Evolutionary conservation across 306 rosid species (phyloP), one percentile per base, ranked within the genome.

Genomic region (Rosa chinensis): DNA sequence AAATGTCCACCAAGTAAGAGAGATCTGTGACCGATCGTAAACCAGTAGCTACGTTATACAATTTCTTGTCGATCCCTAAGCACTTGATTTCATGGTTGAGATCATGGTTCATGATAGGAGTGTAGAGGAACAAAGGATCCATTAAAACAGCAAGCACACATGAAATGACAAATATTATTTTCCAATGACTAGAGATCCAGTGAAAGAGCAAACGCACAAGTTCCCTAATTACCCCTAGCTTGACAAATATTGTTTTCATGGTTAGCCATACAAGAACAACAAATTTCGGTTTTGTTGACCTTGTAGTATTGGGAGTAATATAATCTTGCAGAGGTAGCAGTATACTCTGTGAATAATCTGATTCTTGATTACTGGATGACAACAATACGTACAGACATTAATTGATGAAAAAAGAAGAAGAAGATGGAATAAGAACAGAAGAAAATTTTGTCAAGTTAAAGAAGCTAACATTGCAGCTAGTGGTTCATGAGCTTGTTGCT

Each of bases 41-140:
- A 0, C 2, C 37, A 59, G 6, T 10, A 59, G 66, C 66, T 21
- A 23, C 10, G 1, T 21, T 25, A 1, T 59, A 2, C 66, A 61
- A 11, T 3, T 25, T 28, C 18, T 62, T 13, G 18, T 62, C 67
- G 8, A 28, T 11, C 20, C 40, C 20, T 25, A 62, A 28, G 40
- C 67, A 28, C 4, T 25, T 62, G 67, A 12, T 10, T 1, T 62
- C 40, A 23, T 28, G 5, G 39, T 62, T 62, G 14, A 4, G 0
- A 9, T 59, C 66, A n/a, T 59, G 11, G 66, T 61, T 28, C 17
- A 61, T 62, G 39, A 28, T 28, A 23, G 67, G 67, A 28, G 6
- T 62, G 40, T 62, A 62, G 16, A 62, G 67, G 67, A 62, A 62
- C 42, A 62, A 62, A 28, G 67, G 67, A 62, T 25, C 67, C 39